Percentiles rank a stretch among this genome's conserved stretches.
These are phyloP conservation scores for Colletotrichum neosansevieriae DNA, from an alignment of 2,329 filamentous ascomycete genomes.

Conservation along the genomic window DNA sequence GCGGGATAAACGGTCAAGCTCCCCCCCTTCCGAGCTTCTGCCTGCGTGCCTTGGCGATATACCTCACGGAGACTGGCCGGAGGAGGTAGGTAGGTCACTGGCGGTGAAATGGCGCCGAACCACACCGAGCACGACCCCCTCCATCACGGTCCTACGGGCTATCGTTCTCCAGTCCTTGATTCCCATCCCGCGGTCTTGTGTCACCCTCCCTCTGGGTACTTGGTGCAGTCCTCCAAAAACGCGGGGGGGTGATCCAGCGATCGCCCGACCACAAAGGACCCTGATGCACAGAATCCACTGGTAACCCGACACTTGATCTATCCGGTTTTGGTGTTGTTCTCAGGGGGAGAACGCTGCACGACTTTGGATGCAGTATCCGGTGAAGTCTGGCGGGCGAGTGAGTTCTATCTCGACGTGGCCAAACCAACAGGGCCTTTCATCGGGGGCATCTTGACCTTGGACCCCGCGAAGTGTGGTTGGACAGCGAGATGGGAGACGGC, in stretches of 20 bases:
- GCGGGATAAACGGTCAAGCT: background rate
- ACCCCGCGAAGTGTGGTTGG: slow-evolving; percentile 15
- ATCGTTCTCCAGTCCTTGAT: slow-evolving; percentile 31
- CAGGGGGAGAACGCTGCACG: background rate
- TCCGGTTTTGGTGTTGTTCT: background rate
- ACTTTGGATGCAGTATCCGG: slow-evolving; percentile 14
- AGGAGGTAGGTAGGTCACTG: background rate
- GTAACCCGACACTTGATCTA: slow-evolving; percentile 18
- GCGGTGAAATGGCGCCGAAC: slow-evolving; percentile 38
- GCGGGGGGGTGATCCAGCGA: slow-evolving; percentile 29
- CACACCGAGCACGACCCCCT: slow-evolving; percentile 38
- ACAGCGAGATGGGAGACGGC: background rate
- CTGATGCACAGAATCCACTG: slow-evolving; percentile 31
- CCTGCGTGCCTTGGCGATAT: slow-evolving; percentile 6
- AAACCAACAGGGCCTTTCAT: slow-evolving; percentile 3
- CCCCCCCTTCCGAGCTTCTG: background rate
- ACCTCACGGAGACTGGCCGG: slow-evolving; percentile 15
- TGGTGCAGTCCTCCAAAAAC: background rate
- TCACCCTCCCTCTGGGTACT: background rate
- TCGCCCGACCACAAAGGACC: slow-evolving; percentile 38
- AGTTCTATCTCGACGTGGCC: background rate
- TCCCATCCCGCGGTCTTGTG: slow-evolving; percentile 21
- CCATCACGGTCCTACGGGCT: slow-evolving; percentile 29
- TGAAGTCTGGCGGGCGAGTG: slow-evolving; percentile 6
- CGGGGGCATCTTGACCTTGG: slow-evolving; percentile 25